Evolutionary conservation across 805 yeast genomes (phyloP), one percentile per base, ranked within the genome.

Genomic region (Lipomyces sp.): DNA sequence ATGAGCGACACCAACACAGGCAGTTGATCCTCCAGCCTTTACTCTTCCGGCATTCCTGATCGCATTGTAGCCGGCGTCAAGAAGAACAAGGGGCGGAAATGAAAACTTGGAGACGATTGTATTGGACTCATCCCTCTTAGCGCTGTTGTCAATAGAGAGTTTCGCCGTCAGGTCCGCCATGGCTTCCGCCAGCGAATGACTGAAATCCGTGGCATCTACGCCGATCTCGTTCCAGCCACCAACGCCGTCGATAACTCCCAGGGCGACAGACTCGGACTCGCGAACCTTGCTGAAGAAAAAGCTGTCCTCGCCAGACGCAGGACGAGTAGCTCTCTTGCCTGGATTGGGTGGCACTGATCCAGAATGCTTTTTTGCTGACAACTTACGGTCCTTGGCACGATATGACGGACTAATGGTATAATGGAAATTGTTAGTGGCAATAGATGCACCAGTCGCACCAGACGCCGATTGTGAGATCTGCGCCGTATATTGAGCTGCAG

Each of bases 191-290:
- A 94, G 79, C 72, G 90, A 95, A 71, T 96, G 82, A 53, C 95
- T 87, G 66, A 94, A 90, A 6, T 94, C 94, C 65, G 92, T 85
- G 1, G 97, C 90, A 76, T 94, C 97, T 73, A 86, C 89, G 0
- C 98, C 98, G 57, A 90, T 88, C 67, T 90, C 95, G 1, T 90
- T 85, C 98, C 98, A 94, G 2, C 98, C 98, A 15, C 98, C 98
- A 3, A 95, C 98, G 13, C 99, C 99, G 78, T 94, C 99, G 4
- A 97, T 79, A 4, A 73, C 75, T 7, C 75, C 75, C 2, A 73
- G 67, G 3, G 75, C 75, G 29, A 72, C 66, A 3, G 73, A 73
- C 18, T 60, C 60, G 5, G 66, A 64, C 42, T 72, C 68, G 18
- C 62, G 60, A 11, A 71, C 42, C 34, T 39, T 59, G n/a, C 66